Percentiles rank a stretch among this genome's conserved stretches.
Evolutionary conservation across 2,329 filamentous ascomycete species (phyloP).

Genomic region (Aspergillus aculeatinus): DNA sequence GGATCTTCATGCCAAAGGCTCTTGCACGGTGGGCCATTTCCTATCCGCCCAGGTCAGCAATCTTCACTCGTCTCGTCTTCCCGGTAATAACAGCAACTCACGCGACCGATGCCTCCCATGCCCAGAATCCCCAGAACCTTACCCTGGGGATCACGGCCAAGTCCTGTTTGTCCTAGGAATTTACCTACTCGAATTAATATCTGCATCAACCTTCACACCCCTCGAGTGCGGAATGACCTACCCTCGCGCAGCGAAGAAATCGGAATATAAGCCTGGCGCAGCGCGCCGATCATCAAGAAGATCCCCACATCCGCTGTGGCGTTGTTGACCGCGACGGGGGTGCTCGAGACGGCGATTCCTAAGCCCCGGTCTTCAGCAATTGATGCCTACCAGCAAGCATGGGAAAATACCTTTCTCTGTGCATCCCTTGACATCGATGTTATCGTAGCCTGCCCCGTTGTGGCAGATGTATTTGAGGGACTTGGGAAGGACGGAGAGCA

Average conservation of each 20-base stretch:
- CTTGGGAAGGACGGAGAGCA: constrained; percentile 46
- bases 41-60: constrained; percentile 23
- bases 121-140: constrained; percentile 49
- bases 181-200: constrained; percentile 28
- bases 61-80: no score
- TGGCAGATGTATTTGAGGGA: constrained; percentile 53
- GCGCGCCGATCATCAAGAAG: constrained; percentile 49
- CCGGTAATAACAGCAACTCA: constrained; percentile 22
- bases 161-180: constrained; percentile 43
- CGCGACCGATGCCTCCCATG: constrained; percentile 50
- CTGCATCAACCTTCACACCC: no score
- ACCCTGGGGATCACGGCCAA: constrained; percentile 48
- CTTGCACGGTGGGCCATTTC: constrained; percentile 47
- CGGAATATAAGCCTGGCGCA: constrained; percentile 46
- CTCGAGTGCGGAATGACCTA: constrained; percentile 12
- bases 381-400: neutral
- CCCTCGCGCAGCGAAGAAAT: constrained; percentile 43
- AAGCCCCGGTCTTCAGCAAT: neutral
- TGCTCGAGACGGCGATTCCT: constrained; percentile 46
- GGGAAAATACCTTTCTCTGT: constrained; percentile 38
- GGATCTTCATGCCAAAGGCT: constrained; percentile 49
- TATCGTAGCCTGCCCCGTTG: constrained; percentile 61
- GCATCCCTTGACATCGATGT: constrained; percentile 57
- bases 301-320: constrained; percentile 50
- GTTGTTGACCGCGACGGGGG: constrained; percentile 48